Conservation (phyloP, 371 early-diverging fungal genomes). For the Rhizomucor pusillus region DNA sequence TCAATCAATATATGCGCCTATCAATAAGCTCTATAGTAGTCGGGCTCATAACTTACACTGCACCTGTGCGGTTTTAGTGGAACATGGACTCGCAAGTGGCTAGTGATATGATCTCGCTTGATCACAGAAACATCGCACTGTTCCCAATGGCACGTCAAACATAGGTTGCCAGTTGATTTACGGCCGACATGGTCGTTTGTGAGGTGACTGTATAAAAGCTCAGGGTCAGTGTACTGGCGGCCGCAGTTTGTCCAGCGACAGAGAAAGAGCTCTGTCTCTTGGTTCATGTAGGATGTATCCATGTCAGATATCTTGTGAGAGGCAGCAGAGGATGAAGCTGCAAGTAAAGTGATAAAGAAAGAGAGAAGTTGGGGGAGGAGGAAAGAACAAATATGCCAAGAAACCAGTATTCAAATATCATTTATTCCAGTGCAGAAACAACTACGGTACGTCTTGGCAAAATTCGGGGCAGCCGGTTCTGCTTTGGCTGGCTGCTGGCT, state of each 20-base stretch:
- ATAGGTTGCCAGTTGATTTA: conserved; percentile 83
- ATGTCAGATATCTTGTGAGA: too few species aligned
- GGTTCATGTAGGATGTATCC: too few species aligned
- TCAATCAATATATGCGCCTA: neutral
- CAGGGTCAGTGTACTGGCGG: conserved; percentile 68
- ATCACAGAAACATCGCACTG: conserved; percentile 69
- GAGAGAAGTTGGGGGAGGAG: neutral
- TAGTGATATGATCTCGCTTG: conserved; percentile 94
- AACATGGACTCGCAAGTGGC: conserved; percentile 89
- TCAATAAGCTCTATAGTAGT: neutral
- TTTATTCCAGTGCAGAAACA: too few species aligned
- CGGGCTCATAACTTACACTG: conserved; percentile 31
- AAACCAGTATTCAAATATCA: neutral
- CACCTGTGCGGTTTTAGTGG: conserved; percentile 88
- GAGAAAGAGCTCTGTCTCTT: neutral
- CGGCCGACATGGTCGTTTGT: conserved; percentile 88
- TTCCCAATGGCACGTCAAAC: conserved; percentile 87
- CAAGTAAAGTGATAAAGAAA: neutral
- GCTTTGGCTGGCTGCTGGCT: too few species aligned
- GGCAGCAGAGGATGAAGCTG: too few species aligned
- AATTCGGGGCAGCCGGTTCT: too few species aligned
- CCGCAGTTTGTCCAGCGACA: conserved; percentile 56
- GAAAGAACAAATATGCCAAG: neutral
- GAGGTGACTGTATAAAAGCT: conserved; percentile 81
- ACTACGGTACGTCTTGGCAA: too few species aligned